Base-by-base conservation (phyloP, 352 stramenopile species). In the Globisporangium cystogenes region DNA sequence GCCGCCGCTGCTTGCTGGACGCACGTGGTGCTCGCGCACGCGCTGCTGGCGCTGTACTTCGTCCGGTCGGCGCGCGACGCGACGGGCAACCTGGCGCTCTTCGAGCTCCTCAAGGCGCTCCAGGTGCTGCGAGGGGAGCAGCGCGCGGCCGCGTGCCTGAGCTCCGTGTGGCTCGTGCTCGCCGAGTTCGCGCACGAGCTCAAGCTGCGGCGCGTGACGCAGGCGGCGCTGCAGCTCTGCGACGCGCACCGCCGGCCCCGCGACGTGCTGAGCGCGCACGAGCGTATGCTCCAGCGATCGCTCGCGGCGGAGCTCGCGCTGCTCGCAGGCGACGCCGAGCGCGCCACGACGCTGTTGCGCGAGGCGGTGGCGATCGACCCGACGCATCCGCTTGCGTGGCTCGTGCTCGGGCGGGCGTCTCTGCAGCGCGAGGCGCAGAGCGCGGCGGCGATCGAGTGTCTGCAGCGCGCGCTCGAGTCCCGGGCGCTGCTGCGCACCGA, bases 61-160 rank as follows among this genome's bases (percentile, higher is more conserved):
- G 53, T 60, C 8, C 60, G 79, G 33, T 74, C 74, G 0, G 64
- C 52, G 6, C 56, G 50, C 37, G 82, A 90, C 39, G 29, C 29
- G 3, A 88, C 76, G 2, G 76, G 77, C 3, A 92, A 90, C 50
- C 56, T 90, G 24, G 55, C 68, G 20, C 62, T 81, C 14, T 76
- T 90, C 42, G 81, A 93, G 61, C 58, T 92, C 33, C 59, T 90
- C 14, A 72, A 76, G 41, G 76, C 83, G 4, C 70, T 82, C 35
- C 56, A 76, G 36, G 47, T 65, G n/a, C 55, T 83, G 15, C 55
- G 55, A 14, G 45, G 27, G 16, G 58, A 62, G 20, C 33, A n/a
- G 18, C 58, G 50, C 49, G 42, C 65, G n/a, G 45, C 40, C 24
- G 60, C 55, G 4, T 74, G 71, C 41, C 29, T 78, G 20, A 71